A percentile compares a stretch with the other conserved stretches of the same genome.
phyloP scores from a whole-genome alignment of 1,284 basidiomycete species.

The Heterobasidion irregulare region DNA sequence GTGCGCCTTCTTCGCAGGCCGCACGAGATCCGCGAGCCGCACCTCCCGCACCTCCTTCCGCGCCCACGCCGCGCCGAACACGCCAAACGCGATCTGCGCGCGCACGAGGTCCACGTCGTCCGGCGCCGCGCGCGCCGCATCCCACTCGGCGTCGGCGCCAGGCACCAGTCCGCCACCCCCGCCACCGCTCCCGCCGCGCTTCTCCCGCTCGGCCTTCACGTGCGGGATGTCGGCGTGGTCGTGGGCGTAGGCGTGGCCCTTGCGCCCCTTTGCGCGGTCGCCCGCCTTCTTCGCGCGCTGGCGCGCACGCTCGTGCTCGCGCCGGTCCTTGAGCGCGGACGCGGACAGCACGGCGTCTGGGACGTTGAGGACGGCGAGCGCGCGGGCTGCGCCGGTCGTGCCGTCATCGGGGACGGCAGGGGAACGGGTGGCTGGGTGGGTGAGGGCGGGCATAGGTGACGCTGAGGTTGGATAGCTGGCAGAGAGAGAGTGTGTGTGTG shows the following conservation, averaged over 20 bases:
- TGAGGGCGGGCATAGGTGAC: background rate
- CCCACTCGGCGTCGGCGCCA: background rate
- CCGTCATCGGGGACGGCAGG: background rate
- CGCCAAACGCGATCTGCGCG: slow-evolving; percentile 7
- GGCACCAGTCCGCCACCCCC: background rate
- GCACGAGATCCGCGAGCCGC: slow-evolving; percentile 33
- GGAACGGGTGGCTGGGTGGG: background rate
- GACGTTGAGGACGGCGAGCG: background rate
- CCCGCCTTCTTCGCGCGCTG: slow-evolving; percentile 36
- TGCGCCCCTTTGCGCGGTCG: slow-evolving; percentile 27
- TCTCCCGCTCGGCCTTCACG: slow-evolving; percentile 8
- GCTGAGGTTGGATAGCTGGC: background rate
- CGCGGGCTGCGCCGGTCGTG: background rate
- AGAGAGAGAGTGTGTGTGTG: slow-evolving; percentile 6
- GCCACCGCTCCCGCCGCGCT: slow-evolving; percentile 11
- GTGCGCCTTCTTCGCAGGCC: slow-evolving; percentile 25
- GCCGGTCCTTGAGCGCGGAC: slow-evolving; percentile 27
- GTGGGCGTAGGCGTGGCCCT: slow-evolving; percentile 15
- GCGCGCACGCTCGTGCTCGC: slow-evolving; percentile 38
- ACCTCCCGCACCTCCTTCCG: slow-evolving; percentile 25
- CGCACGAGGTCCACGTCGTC: slow-evolving; percentile 4
- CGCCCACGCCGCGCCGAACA: slow-evolving; percentile 1
- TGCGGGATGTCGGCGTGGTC: background rate
- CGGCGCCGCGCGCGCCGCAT: background rate
- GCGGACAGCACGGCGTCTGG: slow-evolving; percentile 6